Evolutionary conservation across 305 asterid genomes (phyloP).

Genomic region (Fraxinus ornus): DNA sequence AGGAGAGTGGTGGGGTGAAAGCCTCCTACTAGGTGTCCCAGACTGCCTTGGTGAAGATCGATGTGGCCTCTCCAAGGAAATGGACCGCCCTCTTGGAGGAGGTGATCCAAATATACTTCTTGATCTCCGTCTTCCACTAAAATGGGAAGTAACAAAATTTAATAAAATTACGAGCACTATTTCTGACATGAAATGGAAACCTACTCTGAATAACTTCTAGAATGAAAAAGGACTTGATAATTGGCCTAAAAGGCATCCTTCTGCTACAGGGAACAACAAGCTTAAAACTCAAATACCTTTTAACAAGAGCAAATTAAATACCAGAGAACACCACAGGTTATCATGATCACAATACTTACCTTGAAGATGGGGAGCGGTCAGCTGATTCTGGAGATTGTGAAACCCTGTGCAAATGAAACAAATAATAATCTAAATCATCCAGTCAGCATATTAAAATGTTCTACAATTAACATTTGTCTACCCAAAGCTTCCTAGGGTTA

Average conservation of each 20-base stretch:
- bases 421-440: not conserved
- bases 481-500: not conserved
- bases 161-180: not conserved
- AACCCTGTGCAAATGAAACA: not conserved
- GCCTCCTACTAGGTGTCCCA: slow-evolving; percentile 55
- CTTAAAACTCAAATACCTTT: not conserved
- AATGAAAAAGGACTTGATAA: not conserved
- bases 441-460: not conserved
- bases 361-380: not conserved
- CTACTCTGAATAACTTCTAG: not conserved
- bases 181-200: not conserved
- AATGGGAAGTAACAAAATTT: slow-evolving; percentile 4
- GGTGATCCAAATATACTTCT: slow-evolving; percentile 57
- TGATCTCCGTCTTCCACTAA: slow-evolving; percentile 57
- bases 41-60: slow-evolving; percentile 53
- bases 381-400: not conserved
- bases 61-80: slow-evolving; percentile 52
- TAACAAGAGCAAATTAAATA: not conserved
- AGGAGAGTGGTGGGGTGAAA: slow-evolving; percentile 45
- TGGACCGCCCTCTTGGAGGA: slow-evolving; percentile 52
- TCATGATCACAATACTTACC: not conserved
- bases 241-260: slow-evolving; percentile 24
- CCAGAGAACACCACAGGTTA: not conserved
- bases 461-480: not conserved
- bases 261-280: slow-evolving; percentile 33